These are phyloP conservation scores for Gloeostereum incarnatum DNA, from an alignment of 768 basidiomycete genomes.

Conservation along the genomic window DNA sequence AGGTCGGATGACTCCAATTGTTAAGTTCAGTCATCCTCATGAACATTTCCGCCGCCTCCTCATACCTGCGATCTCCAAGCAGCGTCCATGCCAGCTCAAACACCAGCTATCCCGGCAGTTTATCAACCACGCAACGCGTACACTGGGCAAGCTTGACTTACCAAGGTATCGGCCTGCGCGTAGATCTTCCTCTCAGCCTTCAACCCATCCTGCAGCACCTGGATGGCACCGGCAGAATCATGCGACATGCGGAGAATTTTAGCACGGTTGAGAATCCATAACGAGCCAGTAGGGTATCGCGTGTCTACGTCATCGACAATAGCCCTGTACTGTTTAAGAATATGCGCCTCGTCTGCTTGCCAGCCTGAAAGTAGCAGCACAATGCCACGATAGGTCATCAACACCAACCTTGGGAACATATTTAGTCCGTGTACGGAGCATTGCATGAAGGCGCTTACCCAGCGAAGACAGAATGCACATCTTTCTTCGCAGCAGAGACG, in stretches of 20 bases:
- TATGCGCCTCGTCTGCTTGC: slow-evolving; percentile 62
- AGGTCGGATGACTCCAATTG: slow-evolving; percentile 71
- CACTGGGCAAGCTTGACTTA: slow-evolving; percentile 17
- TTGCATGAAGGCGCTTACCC: slow-evolving; percentile 34
- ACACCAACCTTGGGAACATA: slow-evolving; percentile 38
- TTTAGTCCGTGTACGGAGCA: background rate
- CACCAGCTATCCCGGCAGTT: slow-evolving; percentile 41
- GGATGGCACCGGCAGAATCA: slow-evolving; percentile 57
- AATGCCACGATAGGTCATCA: slow-evolving; percentile 76
- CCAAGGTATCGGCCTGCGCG: slow-evolving; percentile 65
- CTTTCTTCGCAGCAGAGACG: slow-evolving; percentile 54
- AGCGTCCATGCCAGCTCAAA: slow-evolving; percentile 79
- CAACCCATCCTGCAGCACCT: slow-evolving; percentile 49
- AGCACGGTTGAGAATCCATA: slow-evolving; percentile 77
- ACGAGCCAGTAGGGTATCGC: slow-evolving; percentile 54
- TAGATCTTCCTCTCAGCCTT: slow-evolving; percentile 39
- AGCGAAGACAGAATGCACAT: slow-evolving; percentile 71
- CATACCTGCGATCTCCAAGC: slow-evolving; percentile 51
- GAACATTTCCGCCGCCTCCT: slow-evolving; percentile 62
- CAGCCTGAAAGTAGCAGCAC: slow-evolving; percentile 65
- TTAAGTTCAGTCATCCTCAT: slow-evolving; percentile 57
- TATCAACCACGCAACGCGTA: background rate
- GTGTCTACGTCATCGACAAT: slow-evolving; percentile 54
- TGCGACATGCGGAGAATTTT: slow-evolving; percentile 68
- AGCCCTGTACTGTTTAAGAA: slow-evolving; percentile 50